phyloP scores from a whole-genome alignment of 2,329 filamentous ascomycete genomes.

The Trichophyton verrucosum region DNA sequence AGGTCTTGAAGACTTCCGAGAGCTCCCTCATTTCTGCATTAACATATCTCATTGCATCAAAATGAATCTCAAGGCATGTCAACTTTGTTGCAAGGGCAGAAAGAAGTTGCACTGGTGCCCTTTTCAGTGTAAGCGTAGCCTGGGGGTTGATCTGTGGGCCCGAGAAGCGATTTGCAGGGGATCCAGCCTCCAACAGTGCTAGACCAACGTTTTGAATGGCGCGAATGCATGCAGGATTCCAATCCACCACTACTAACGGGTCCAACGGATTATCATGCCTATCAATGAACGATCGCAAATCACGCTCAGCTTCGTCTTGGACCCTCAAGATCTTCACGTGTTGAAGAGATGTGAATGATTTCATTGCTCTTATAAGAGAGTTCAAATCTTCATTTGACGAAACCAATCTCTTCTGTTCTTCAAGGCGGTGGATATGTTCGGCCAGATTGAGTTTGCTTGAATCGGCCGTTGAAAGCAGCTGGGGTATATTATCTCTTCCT shows the following conservation, averaged over 20 bases:
- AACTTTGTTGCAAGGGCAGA: slow-evolving; percentile 44
- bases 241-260: slow-evolving; percentile 42
- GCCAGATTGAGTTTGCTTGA: slow-evolving; percentile 13
- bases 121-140: slow-evolving; percentile 41
- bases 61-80: slow-evolving; percentile 51
- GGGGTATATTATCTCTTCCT: slow-evolving; percentile 13
- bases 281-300: slow-evolving; percentile 41
- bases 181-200: slow-evolving; percentile 45
- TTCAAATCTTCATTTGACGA: slow-evolving; percentile 39
- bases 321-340: slow-evolving; percentile 53
- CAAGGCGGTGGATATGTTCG: slow-evolving; percentile 22
- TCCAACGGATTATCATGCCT: slow-evolving; percentile 34
- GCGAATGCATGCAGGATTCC: slow-evolving; percentile 51
- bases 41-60: slow-evolving; percentile 46
- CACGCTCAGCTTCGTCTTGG: slow-evolving; percentile 46
- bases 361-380: slow-evolving; percentile 43
- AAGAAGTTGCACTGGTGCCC: slow-evolving; percentile 37
- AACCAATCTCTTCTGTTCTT: slow-evolving; percentile 37
- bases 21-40: slow-evolving; percentile 47
- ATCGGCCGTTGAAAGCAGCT: slow-evolving; percentile 12
- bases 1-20: slow-evolving; percentile 43
- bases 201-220: slow-evolving; percentile 47
- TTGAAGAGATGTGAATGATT: slow-evolving; percentile 48
- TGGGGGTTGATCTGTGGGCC: slow-evolving; percentile 51
- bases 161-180: slow-evolving; percentile 48